Conservation (phyloP, 2,329 filamentous ascomycete species). For the Fusarium solani-melongenae region DNA sequence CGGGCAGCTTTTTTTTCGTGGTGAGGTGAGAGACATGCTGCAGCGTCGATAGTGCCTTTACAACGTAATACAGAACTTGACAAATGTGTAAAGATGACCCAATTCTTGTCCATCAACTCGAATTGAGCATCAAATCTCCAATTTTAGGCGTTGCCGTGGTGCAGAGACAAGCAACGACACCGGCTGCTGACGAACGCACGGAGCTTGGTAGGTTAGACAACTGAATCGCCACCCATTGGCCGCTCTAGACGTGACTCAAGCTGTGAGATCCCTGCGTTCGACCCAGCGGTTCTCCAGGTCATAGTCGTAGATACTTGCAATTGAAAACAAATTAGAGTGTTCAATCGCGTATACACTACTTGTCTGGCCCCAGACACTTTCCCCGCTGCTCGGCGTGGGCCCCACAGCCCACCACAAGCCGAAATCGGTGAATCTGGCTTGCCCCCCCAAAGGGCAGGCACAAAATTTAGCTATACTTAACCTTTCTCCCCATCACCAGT, state of each 20-base stretch:
- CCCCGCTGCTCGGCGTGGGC: slow-evolving; percentile 33
- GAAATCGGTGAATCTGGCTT: slow-evolving; percentile 38
- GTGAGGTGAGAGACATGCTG: background rate
- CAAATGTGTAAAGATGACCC: background rate
- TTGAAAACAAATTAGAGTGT: background rate
- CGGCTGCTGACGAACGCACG: slow-evolving; percentile 6
- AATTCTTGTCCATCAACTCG: background rate
- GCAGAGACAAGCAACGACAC: slow-evolving; percentile 7
- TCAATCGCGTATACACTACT: slow-evolving; percentile 14
- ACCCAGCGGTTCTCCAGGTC: slow-evolving; percentile 17
- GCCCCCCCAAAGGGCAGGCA: slow-evolving; percentile 16
- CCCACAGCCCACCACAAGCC: slow-evolving; percentile 39
- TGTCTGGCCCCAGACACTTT: slow-evolving; percentile 29
- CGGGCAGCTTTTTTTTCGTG: slow-evolving; percentile 3
- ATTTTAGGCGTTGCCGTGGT: background rate
- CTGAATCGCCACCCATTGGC: slow-evolving; percentile 21
- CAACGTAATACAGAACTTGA: background rate
- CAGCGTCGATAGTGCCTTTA: background rate
- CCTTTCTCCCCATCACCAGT: slow-evolving; percentile 39
- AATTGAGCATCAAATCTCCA: background rate
- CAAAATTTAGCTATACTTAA: slow-evolving; percentile 42
- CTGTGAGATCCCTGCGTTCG: slow-evolving; percentile 15
- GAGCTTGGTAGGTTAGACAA: slow-evolving; percentile 25
- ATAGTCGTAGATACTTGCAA: slow-evolving; percentile 5
- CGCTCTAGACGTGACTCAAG: slow-evolving; percentile 27